Evolutionary conservation across 306 rosid genomes (phyloP).

Genomic region (Fagus crenata): DNA sequence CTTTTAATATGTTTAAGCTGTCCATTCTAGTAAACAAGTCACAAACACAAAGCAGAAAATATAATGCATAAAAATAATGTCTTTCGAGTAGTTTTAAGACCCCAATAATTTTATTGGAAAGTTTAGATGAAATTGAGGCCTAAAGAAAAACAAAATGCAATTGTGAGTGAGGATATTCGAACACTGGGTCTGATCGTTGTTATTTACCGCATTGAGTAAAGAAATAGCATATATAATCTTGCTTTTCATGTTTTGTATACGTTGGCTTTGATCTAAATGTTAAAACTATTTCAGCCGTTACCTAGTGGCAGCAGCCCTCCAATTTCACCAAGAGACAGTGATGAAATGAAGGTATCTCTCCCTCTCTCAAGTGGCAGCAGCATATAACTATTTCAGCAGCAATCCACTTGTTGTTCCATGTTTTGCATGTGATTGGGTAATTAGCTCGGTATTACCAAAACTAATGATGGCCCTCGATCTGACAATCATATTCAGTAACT

Average conservation of each 20-base stretch:
- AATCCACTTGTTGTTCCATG: not conserved
- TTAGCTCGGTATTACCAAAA: not conserved
- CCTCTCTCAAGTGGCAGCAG: slow-evolving; percentile 4
- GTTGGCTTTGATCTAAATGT: slow-evolving; percentile 32
- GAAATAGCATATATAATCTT: slow-evolving; percentile 6
- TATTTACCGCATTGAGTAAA: not conserved
- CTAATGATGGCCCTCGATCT: not conserved
- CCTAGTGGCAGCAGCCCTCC: slow-evolving; percentile 52
- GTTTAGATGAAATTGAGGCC: slow-evolving; percentile 18
- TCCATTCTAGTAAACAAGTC: not conserved
- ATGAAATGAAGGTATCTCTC: slow-evolving; percentile 66
- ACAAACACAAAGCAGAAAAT: not conserved
- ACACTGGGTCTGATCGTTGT: slow-evolving; percentile 21
- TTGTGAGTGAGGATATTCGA: not conserved
- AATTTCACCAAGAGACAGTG: slow-evolving; percentile 64
- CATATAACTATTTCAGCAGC: not conserved
- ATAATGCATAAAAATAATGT: slow-evolving; percentile 19
- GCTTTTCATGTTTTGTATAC: slow-evolving; percentile 14
- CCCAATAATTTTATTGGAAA: not conserved
- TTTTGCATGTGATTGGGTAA: not conserved
- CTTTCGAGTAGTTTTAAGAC: not conserved
- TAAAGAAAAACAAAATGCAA: not conserved
- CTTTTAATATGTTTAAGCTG: not conserved
- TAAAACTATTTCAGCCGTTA: slow-evolving; percentile 45
- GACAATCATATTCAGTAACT: not conserved